phyloP scores from a whole-genome alignment of 2,329 filamentous ascomycete genomes.

The Alternaria dauci region DNA sequence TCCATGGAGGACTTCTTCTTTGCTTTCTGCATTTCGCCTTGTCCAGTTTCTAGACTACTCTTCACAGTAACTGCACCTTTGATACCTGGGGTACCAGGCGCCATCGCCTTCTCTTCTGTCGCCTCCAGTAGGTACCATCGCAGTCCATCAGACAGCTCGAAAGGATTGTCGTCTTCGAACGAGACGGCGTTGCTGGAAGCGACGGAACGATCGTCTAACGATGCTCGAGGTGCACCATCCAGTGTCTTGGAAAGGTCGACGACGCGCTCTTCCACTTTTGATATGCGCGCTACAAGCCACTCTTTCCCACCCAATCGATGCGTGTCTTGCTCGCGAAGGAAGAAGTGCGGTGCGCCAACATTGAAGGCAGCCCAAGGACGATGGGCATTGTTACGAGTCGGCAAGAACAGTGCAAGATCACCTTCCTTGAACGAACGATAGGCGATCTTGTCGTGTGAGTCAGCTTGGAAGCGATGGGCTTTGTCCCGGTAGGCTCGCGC shows the following conservation, averaged over 20 bases:
- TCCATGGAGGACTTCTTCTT: slow-evolving; percentile 55
- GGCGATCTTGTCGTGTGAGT: slow-evolving; percentile 94
- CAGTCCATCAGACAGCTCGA: slow-evolving; percentile 92
- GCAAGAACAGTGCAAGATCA: slow-evolving; percentile 91
- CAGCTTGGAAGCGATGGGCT: slow-evolving; percentile 79
- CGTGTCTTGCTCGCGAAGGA: slow-evolving; percentile 88
- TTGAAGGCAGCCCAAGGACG: slow-evolving; percentile 99
- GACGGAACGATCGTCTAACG: slow-evolving; percentile 54
- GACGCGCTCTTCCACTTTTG: slow-evolving; percentile 88
- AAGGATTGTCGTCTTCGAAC: slow-evolving; percentile 91
- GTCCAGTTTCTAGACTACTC: slow-evolving; percentile 84
- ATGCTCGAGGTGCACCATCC: slow-evolving; percentile 57
- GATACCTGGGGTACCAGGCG: slow-evolving; percentile 87
- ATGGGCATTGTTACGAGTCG: slow-evolving; percentile 91
- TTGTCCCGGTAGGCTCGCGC: slow-evolving; percentile 87
- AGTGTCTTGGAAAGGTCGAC: slow-evolving; percentile 89
- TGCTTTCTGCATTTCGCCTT: slow-evolving; percentile 67
- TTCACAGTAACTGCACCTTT: slow-evolving; percentile 87
- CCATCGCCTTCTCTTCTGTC: slow-evolving; percentile 87
- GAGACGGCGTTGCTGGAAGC: slow-evolving; percentile 64
- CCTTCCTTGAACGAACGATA: slow-evolving; percentile 96
- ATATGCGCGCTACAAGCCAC: slow-evolving; percentile 96
- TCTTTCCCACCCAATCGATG: slow-evolving; percentile 86
- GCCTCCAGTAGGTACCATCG: slow-evolving; percentile 97
- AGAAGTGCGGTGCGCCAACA: slow-evolving; percentile 95